A percentile compares a stretch with the other conserved stretches of the same genome.
phyloP scores from a whole-genome alignment of 2,329 filamentous ascomycete species.

The Ceratocystis eucalypticola region DNA sequence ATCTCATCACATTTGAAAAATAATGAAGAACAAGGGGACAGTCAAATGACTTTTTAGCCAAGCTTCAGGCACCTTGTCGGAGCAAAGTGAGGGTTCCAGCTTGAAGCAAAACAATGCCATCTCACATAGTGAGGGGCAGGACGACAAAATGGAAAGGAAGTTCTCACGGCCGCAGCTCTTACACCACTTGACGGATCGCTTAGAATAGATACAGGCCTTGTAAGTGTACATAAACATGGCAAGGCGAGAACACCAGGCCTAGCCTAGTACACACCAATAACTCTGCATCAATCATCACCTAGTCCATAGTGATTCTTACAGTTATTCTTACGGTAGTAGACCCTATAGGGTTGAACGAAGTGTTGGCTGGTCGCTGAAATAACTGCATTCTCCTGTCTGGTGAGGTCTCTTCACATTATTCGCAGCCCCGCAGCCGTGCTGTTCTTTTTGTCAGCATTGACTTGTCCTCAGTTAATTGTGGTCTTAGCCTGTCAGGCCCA shows the following conservation, averaged over 20 bases:
- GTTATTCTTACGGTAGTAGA: neutral
- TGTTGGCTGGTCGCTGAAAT: neutral
- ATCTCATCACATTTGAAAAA: neutral
- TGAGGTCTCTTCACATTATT: neutral
- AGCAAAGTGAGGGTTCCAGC: neutral
- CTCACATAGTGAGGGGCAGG: neutral
- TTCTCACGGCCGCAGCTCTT: neutral
- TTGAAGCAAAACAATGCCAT: neutral
- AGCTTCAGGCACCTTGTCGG: neutral
- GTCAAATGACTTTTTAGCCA: neutral
- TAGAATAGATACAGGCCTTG: conserved; percentile 7
- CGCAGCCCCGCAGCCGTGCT: neutral
- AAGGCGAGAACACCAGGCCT: neutral
- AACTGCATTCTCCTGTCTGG: neutral
- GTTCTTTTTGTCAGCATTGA: neutral
- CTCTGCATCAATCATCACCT: neutral
- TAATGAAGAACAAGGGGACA: neutral
- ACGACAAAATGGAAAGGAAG: neutral
- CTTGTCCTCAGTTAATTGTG: neutral
- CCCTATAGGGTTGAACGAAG: too few species aligned
- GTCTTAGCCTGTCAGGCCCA: neutral
- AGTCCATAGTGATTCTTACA: neutral
- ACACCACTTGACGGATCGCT: conserved; percentile 1
- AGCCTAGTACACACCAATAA: neutral
- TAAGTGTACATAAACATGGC: neutral